A percentile compares a stretch with the other conserved stretches of the same genome.
Conservation (phyloP, 352 stramenopile species). For the Pythium volutum region DNA sequence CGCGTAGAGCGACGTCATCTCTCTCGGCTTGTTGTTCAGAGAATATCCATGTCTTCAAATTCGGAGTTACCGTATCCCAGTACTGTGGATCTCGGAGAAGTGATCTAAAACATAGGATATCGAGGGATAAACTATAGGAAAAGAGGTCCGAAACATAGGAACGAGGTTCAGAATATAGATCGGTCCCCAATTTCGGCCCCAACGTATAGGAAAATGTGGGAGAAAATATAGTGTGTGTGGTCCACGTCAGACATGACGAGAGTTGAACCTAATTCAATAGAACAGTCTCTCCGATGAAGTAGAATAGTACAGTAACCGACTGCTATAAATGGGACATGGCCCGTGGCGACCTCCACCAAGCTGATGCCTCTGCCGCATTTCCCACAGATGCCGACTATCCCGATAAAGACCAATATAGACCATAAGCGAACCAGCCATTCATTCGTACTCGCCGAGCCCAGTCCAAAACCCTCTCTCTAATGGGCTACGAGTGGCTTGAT, state of each 20-base stretch:
- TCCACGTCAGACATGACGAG: neutral
- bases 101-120: neutral
- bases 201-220: neutral
- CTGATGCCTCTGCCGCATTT: too few species aligned
- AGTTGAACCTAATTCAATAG: too few species aligned
- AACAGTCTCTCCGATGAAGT: too few species aligned
- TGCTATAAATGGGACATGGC: too few species aligned
- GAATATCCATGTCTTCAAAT: too few species aligned
- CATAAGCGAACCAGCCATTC: too few species aligned
- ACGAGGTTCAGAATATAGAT: neutral
- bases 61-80: too few species aligned
- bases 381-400: neutral
- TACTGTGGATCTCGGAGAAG: too few species aligned
- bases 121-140: neutral
- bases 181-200: neutral
- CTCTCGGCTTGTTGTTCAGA: too few species aligned
- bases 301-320: too few species aligned
- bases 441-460: too few species aligned
- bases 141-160: neutral
- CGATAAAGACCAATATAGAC: neutral
- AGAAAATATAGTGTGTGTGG: neutral
- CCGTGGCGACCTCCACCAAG: too few species aligned
- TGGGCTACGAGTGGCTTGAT: neutral
- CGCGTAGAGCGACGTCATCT: conserved; percentile 68
- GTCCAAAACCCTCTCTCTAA: neutral